Evolutionary conservation across 345 rosid genomes (phyloP), one percentile per base, ranked within the genome.

Genomic region (Eutrema japonicum): DNA sequence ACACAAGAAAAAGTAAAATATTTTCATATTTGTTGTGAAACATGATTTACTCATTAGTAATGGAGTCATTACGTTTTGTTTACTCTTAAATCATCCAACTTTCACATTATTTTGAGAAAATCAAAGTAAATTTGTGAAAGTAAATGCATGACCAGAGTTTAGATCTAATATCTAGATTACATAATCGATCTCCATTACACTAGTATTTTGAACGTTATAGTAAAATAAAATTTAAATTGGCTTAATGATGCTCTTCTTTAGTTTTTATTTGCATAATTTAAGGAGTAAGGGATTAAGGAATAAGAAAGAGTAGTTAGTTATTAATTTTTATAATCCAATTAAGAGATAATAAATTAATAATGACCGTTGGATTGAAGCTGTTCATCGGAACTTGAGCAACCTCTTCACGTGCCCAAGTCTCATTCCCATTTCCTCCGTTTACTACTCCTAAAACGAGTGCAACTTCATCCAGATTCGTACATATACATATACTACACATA

Each of bases 401-500:
- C 11, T 30, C 71, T 30, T 64, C 79, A 76, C 79, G 79, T 76
- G 75, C 65, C 64, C 22, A 63, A 68, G 48, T 60, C 32, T 41
- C 63, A 75, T 52, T 14, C 78, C 79, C 75, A 76, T 76, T 51
- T 70, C 71, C 79, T 63, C 65, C 66, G 59, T 77, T 70, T 26
- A 55, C 76, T 77, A 18, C 22, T 18, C 80, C 65, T 16, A 8
- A 37, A 56, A 50, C 62, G 11, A 61, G 12, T 13, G n/a, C 64
- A 38, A 14, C 36, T 33, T 18, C 42, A 8, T 8, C 51, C 51
- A 18, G 22, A 18, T 18, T 18, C 22, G 22, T 18, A 18, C 22
- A 18, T 18, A 18, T 18, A 18, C 22, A 18, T 18, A 36, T 18
- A 42, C 67, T 4, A 54, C 16, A 38, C 43, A 29, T 42, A 26